Evolutionary conservation across 2,329 filamentous ascomycete species (phyloP), one percentile per base, ranked within the genome.

Genomic region (Cyanodermella asteris): DNA sequence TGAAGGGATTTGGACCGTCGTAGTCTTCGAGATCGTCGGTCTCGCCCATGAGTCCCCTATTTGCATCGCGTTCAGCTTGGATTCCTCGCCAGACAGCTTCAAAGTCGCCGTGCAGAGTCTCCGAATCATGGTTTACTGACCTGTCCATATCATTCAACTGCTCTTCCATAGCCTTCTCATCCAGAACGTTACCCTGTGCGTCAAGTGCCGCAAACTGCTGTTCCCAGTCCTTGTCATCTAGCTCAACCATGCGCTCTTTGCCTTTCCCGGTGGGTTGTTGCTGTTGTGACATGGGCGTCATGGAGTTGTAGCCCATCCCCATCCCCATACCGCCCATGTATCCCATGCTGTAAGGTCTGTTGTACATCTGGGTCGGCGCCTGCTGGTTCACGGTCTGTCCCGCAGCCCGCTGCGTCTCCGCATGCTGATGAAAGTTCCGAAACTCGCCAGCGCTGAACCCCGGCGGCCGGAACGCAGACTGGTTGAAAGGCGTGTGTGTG

Each of bases 221-320:
- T 50, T 94, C 84, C 87, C 87, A 94, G 43, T 91, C 74, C 41
- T 73, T 59, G 38, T 97, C 84, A 44, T 93, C 80, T 13, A 94
- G 64, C 53, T 94, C 87, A 8, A 94, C 72, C 53, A 94, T 65
- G 18, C 64, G 55, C 5, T 56, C 67, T 49, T 90, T 91, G 19
- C 76, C 82, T 46, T 94, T 94, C 30, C 75, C 77, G n/a, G n/a
- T n/a, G n/a, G n/a, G n/a, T n/a, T n/a, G n/a, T n/a, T n/a, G n/a
- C n/a, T n/a, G n/a, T n/a, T n/a, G n/a, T n/a, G n/a, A n/a, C 46
- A 50, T 50, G 3, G 40, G 40, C 45, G 72, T 71, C 30, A 59
- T 51, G 33, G 55, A 54, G 7, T 50, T 49, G 34, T 53, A 51
- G 35, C 62, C 63, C 57, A 67, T 65, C 20, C 57, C 55, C 55